Evolutionary conservation across 176 grass and related monocot genomes (phyloP).

Genomic region (Ensete glaucum): DNA sequence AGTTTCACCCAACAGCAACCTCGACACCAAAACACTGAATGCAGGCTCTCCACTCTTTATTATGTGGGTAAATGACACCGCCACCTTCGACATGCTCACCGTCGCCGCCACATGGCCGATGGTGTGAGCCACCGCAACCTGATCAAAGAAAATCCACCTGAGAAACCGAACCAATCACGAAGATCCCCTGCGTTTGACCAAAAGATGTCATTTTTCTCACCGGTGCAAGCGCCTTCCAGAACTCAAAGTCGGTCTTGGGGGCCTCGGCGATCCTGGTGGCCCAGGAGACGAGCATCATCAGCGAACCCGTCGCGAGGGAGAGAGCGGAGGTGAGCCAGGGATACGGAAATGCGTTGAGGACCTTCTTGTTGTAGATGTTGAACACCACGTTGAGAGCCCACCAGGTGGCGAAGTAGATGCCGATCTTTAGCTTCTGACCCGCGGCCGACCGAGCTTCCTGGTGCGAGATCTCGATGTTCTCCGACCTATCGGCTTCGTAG

Average conservation of each 20-base stretch:
- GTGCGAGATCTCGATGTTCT: background rate
- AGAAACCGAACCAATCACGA: background rate
- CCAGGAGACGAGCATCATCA: background rate
- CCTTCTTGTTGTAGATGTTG: constrained; percentile 4
- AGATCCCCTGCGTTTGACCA: background rate
- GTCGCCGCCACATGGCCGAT: background rate
- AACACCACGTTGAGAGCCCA: constrained; percentile 1
- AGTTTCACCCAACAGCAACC: background rate
- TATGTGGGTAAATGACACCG: background rate
- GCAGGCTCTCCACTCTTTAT: background rate
- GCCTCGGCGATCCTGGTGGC: background rate
- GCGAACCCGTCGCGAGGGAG: background rate
- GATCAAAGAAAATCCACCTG: too few species aligned
- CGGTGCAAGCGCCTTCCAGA: background rate
- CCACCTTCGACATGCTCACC: constrained; percentile 1
- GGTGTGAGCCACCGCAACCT: background rate
- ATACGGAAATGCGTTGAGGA: background rate
- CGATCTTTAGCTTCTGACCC: background rate
- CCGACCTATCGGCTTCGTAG: background rate
- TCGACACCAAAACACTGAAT: background rate
- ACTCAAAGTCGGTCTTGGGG: background rate
- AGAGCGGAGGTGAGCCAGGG: background rate
- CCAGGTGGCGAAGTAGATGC: background rate
- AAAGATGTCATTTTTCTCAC: background rate
- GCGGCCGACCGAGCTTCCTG: background rate